A percentile compares a stretch with the other conserved stretches of the same genome.
Evolutionary conservation across 2,329 filamentous ascomycete species (phyloP).

Genomic region (Trichoderma lentiforme): DNA sequence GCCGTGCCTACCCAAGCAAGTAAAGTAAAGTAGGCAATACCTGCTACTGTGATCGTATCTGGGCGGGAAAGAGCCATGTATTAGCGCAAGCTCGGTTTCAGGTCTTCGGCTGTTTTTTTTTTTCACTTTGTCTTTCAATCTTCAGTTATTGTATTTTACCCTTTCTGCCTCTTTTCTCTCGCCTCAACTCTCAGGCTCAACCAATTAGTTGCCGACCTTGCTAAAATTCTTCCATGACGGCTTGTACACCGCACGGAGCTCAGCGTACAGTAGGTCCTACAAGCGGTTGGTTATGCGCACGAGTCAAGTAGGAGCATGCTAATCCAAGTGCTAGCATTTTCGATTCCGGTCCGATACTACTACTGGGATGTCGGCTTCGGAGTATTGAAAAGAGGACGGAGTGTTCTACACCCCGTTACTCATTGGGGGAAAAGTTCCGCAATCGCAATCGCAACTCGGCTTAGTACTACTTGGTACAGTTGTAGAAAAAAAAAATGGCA

Average conservation of each 20-base stretch:
- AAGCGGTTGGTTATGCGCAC: background rate
- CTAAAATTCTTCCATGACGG: background rate
- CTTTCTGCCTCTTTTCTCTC: background rate
- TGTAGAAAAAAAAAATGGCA: background rate
- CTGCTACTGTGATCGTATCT: background rate
- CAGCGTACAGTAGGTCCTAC: background rate
- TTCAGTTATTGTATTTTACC: background rate
- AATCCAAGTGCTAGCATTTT: constrained; percentile 7
- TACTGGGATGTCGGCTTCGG: constrained; percentile 2
- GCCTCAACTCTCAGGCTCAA: background rate
- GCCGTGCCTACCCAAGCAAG: background rate
- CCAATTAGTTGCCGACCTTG: background rate
- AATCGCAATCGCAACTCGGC: background rate
- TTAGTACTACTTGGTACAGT: background rate
- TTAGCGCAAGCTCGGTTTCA: background rate
- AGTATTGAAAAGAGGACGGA: constrained; percentile 1
- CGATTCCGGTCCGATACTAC: constrained; percentile 10
- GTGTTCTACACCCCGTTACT: background rate
- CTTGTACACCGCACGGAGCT: background rate
- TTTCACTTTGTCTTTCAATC: background rate
- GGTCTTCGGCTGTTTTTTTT: background rate
- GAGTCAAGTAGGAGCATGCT: constrained; percentile 14
- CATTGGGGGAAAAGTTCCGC: constrained; percentile 10
- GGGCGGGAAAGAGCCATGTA: background rate
- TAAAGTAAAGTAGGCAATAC: background rate